A percentile compares a stretch with the other conserved stretches of the same genome.
These are phyloP conservation scores for Rubia occidens DNA, from an alignment of 305 asterid genomes.

Conservation along the genomic window DNA sequence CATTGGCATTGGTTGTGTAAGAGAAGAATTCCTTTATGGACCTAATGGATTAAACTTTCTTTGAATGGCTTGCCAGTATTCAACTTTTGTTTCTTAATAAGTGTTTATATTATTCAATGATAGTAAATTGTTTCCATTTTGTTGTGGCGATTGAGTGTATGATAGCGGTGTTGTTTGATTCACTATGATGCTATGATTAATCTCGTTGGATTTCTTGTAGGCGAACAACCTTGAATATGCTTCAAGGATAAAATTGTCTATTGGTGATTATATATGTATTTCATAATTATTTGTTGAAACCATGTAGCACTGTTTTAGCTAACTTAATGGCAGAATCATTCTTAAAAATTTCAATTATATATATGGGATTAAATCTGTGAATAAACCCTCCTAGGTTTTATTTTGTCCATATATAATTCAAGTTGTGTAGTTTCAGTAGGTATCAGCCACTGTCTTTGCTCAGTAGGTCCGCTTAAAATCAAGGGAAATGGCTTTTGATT, in stretches of 20 bases:
- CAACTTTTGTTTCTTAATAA: no score
- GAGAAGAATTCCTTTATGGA: not conserved
- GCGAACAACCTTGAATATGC: not conserved
- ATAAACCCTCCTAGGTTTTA: no score
- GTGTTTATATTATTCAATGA: not conserved
- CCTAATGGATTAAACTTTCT: not conserved
- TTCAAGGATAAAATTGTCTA: not conserved
- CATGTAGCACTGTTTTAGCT: no score
- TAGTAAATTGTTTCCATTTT: not conserved
- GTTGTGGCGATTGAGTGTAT: not conserved
- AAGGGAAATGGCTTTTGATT: not conserved
- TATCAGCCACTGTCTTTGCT: no score
- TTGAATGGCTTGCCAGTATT: not conserved
- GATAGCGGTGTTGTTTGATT: not conserved
- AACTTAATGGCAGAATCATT: no score
- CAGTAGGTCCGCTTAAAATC: no score
- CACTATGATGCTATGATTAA: not conserved
- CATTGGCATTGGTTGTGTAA: not conserved
- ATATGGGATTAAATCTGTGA: no score
- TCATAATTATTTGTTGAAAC: no score
- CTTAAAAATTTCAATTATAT: no score
- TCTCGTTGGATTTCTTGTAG: not conserved
- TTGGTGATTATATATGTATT: no score
- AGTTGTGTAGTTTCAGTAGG: no score
- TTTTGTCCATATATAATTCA: no score